A percentile compares a stretch with the other conserved stretches of the same genome.
Conservation (phyloP, 331 rosid species). For the Phaseolus coccineus region DNA sequence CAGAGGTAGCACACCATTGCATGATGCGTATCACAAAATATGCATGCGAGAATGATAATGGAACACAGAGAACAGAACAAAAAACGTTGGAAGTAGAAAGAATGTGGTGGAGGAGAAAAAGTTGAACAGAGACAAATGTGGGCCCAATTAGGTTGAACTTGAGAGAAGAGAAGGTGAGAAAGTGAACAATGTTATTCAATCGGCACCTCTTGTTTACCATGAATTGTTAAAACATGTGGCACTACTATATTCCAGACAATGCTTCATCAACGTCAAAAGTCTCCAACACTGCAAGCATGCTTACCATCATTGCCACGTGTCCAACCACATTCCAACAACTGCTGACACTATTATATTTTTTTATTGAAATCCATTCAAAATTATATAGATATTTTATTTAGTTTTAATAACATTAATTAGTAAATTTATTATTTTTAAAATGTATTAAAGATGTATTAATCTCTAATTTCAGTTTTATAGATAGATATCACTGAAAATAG, state of each 20-base stretch:
- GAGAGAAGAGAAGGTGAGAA: not conserved
- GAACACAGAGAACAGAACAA: not conserved
- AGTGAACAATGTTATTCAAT: not conserved
- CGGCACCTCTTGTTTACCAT: not conserved
- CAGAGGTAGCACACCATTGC: not conserved
- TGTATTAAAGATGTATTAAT: no score
- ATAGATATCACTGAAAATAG: no score
- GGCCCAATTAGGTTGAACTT: constrained; percentile 8
- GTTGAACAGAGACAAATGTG: not conserved
- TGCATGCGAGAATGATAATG: constrained; percentile 12
- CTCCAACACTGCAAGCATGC: constrained; percentile 23
- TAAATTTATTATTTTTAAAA: no score
- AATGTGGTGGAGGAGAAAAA: not conserved
- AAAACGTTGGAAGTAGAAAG: not conserved
- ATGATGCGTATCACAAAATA: not conserved
- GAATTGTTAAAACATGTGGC: constrained; percentile 27
- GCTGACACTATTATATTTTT: no score
- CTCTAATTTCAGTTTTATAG: no score
- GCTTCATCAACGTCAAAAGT: constrained; percentile 1
- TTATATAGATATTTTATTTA: no score
- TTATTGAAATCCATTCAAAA: no score
- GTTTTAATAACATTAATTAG: no score
- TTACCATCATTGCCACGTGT: constrained; percentile 40
- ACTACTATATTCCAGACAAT: not conserved
- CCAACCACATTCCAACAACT: not conserved